phyloP scores from a whole-genome alignment of 257 asterid genomes.

The Cynanchum wilfordii region DNA sequence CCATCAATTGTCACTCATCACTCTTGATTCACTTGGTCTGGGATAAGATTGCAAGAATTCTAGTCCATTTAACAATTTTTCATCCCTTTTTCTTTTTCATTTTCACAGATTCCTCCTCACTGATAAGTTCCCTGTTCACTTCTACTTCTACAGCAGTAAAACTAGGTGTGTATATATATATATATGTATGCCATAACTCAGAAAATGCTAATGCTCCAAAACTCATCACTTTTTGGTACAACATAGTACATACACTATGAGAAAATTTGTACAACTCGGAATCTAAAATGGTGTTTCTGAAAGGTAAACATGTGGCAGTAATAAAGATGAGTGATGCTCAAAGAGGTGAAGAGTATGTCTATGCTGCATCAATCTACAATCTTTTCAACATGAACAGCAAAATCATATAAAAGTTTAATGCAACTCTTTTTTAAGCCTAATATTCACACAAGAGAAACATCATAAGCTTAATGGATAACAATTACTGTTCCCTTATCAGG shows the following conservation, averaged over 20 bases:
- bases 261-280: neutral
- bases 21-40: constrained; percentile 3
- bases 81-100: neutral
- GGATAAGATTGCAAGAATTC: constrained; percentile 9
- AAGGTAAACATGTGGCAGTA: neutral
- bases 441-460: neutral
- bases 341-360: neutral
- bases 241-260: neutral
- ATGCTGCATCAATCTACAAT: neutral
- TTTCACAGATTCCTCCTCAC: too few species aligned
- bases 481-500: neutral
- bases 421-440: neutral
- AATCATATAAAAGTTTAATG: neutral
- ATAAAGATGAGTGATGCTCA: neutral
- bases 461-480: neutral
- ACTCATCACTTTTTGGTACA: neutral
- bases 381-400: neutral
- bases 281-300: neutral
- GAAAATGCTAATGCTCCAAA: too few species aligned
- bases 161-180: neutral
- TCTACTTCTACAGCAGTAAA: neutral
- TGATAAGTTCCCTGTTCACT: neutral
- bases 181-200: too few species aligned
- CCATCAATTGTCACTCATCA: constrained; percentile 2
- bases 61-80: neutral